Conservation (phyloP, 2,329 filamentous ascomycete species). For the Penicillium sp. region DNA sequence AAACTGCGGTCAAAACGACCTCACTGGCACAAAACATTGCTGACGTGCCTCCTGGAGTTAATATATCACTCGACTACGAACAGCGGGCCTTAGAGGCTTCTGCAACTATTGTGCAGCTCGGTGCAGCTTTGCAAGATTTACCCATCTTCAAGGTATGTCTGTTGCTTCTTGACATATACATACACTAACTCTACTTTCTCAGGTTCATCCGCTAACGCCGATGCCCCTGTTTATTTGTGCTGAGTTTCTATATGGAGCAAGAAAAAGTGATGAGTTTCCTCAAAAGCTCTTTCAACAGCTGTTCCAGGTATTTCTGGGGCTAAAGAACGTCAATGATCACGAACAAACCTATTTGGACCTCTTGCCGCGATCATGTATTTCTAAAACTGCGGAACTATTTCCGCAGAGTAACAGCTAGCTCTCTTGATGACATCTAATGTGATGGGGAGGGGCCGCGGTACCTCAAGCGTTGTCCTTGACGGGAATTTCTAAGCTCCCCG, state of each 20-base stretch:
- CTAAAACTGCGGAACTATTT: too few relatives aligned
- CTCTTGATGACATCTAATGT: too few relatives aligned
- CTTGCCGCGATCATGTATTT: constrained; percentile 7
- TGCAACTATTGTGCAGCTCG: constrained; percentile 11
- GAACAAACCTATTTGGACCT: constrained; percentile 15
- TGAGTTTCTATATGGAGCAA: constrained; percentile 24
- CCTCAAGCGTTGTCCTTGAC: too few relatives aligned
- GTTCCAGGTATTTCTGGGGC: constrained; percentile 10
- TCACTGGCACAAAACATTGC: constrained; percentile 3
- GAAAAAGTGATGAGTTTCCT: constrained; percentile 9
- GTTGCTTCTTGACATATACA: background rate
- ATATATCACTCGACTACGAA: too few relatives aligned
- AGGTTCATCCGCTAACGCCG: constrained; percentile 29
- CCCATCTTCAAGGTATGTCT: constrained; percentile 17
- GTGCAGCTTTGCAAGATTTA: constrained; percentile 10
- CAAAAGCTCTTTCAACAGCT: constrained; percentile 14
- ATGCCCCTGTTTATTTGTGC: constrained; percentile 27
- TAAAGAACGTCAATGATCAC: constrained; percentile 18
- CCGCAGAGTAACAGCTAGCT: too few relatives aligned
- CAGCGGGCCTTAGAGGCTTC: constrained; percentile 20
- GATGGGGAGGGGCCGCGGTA: too few relatives aligned
- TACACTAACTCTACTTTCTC: background rate
- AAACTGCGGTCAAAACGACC: constrained; percentile 13
- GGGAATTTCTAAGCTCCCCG: too few relatives aligned
- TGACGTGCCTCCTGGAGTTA: too few relatives aligned